phyloP scores from a whole-genome alignment of 2,329 filamentous ascomycete genomes.

The Fonsecaea erecta region DNA sequence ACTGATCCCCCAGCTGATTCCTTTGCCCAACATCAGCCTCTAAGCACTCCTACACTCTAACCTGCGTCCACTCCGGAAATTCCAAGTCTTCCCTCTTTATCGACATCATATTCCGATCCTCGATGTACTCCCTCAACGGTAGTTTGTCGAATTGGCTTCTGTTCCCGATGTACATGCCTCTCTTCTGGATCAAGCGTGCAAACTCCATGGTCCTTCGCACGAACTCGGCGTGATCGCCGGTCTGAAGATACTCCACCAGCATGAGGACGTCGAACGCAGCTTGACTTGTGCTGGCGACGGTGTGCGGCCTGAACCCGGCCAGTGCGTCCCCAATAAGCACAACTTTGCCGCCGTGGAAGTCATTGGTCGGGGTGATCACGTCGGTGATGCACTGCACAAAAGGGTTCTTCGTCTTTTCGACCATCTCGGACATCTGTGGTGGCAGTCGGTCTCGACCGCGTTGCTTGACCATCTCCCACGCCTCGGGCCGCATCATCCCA shows the following conservation, averaged over 20 bases:
- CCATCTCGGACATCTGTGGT: slow-evolving; percentile 38
- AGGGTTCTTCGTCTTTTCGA: slow-evolving; percentile 37
- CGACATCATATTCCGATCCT: slow-evolving; percentile 32
- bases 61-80: slow-evolving; percentile 32
- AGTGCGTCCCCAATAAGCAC: slow-evolving; percentile 42
- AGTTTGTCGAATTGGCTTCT: slow-evolving; percentile 29
- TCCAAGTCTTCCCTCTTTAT: slow-evolving; percentile 27
- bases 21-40: background rate
- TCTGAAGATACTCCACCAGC: slow-evolving; percentile 38
- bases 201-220: slow-evolving; percentile 36
- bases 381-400: slow-evolving; percentile 41
- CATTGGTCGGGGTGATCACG: slow-evolving; percentile 34
- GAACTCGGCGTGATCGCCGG: slow-evolving; percentile 30
- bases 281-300: slow-evolving; percentile 39
- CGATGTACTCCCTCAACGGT: slow-evolving; percentile 28
- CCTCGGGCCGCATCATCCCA: slow-evolving; percentile 38
- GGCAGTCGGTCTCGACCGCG: slow-evolving; percentile 33
- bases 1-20: background rate
- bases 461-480: slow-evolving; percentile 39
- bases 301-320: slow-evolving; percentile 39
- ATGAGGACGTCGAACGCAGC: slow-evolving; percentile 37
- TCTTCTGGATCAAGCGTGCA: slow-evolving; percentile 27
- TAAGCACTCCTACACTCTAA: slow-evolving; percentile 4
- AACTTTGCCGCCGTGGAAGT: slow-evolving; percentile 38
- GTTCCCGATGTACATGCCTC: slow-evolving; percentile 29